Conservation (phyloP, 495 filamentous ascomycete genomes). For the Aspergillus baeticus region DNA sequence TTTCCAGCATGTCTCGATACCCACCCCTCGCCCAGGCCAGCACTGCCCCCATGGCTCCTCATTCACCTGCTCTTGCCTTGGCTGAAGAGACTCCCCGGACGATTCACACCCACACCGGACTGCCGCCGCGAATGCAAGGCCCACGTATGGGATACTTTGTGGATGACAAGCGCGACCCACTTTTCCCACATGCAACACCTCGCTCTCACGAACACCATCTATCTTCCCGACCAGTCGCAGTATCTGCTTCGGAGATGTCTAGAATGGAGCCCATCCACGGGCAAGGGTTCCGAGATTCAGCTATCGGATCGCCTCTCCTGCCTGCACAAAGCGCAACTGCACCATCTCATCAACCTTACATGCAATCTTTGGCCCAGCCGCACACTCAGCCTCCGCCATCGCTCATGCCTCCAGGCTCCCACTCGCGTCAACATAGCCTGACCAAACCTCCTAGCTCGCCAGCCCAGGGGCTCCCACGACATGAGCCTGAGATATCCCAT, state of each 20-base stretch:
- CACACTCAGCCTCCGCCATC: slow-evolving; percentile 27
- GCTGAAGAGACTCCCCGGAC: slow-evolving; percentile 33
- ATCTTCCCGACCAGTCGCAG: slow-evolving; percentile 32
- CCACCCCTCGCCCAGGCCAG: slow-evolving; percentile 47
- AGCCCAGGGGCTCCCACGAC: slow-evolving; percentile 27
- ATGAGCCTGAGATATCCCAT: slow-evolving; percentile 38
- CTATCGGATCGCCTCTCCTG: slow-evolving; percentile 22
- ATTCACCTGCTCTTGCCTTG: slow-evolving; percentile 18
- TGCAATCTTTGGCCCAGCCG: slow-evolving; percentile 28
- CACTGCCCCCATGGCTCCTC: slow-evolving; percentile 30
- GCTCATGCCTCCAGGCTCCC: slow-evolving; percentile 26
- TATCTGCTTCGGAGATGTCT: slow-evolving; percentile 30
- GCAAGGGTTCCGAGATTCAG: slow-evolving; percentile 23
- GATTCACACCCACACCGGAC: slow-evolving; percentile 27
- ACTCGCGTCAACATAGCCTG: slow-evolving; percentile 44
- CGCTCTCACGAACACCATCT: slow-evolving; percentile 33
- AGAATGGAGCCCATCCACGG: slow-evolving; percentile 38
- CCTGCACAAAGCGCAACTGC: slow-evolving; percentile 11
- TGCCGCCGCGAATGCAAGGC: slow-evolving; percentile 32
- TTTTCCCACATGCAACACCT: slow-evolving; percentile 28
- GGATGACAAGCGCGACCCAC: slow-evolving; percentile 42
- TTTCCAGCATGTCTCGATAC: slow-evolving; percentile 34
- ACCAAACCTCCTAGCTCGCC: slow-evolving; percentile 41
- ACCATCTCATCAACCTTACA: slow-evolving; percentile 25
- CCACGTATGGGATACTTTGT: slow-evolving; percentile 46